These are phyloP conservation scores for Trypanosoma lewisi DNA, from an alignment of 208 protist genomes.

Conservation along the genomic window DNA sequence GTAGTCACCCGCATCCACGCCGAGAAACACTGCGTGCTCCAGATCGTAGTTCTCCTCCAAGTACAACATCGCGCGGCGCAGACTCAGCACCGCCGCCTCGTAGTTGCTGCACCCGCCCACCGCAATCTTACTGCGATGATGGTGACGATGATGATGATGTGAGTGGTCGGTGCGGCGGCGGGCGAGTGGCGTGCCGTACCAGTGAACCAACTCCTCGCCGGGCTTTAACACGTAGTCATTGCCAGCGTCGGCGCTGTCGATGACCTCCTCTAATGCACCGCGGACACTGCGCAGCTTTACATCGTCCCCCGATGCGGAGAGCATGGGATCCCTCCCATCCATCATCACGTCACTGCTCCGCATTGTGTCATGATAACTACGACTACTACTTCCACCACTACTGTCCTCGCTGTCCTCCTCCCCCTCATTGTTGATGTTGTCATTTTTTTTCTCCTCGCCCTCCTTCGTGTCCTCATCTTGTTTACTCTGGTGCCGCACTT, in stretches of 20 bases:
- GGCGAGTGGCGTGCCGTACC: conserved; percentile 72
- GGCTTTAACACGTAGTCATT: conserved; percentile 39
- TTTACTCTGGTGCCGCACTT: conserved; percentile 5
- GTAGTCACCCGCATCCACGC: conserved; percentile 29
- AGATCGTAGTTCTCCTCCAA: conserved; percentile 85
- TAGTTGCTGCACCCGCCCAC: conserved; percentile 15
- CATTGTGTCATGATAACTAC: neutral
- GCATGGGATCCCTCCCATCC: conserved; percentile 21
- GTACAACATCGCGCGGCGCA: conserved; percentile 85
- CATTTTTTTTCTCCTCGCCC: too few species aligned
- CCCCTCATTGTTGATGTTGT: neutral
- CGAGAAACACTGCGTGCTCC: conserved; percentile 44
- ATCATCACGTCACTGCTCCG: conserved; percentile 11
- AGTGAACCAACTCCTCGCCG: conserved; percentile 67
- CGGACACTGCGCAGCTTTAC: conserved; percentile 15
- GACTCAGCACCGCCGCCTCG: conserved; percentile 59
- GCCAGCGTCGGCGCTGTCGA: conserved; percentile 14
- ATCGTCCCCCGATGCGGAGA: conserved; percentile 2
- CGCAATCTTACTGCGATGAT: neutral
- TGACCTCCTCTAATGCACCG: conserved; percentile 42
- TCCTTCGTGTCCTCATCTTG: neutral
- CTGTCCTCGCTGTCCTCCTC: neutral
- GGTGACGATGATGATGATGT: conserved; percentile 14
- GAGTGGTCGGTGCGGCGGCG: conserved; percentile 11
- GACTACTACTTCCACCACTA: neutral